Conservation (phyloP, 2,329 filamentous ascomycete species). For the Alternaria alternata region DNA sequence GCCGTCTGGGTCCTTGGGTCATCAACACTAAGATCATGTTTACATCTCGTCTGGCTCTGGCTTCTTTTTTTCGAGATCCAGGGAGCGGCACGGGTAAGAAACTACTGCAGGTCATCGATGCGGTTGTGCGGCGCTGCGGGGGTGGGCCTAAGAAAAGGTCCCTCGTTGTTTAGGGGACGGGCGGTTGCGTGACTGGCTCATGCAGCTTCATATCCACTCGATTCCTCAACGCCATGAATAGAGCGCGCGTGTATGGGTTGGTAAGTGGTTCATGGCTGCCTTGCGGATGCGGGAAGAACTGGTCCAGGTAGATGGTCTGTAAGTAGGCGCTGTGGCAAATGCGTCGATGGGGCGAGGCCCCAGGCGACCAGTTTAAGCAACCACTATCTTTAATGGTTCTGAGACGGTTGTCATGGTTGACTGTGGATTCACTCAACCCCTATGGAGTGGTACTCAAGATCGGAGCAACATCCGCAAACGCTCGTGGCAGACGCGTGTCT, state of each 20-base stretch:
- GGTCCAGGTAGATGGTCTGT: not conserved
- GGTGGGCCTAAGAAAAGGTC: slow-evolving; percentile 20
- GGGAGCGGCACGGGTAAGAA: slow-evolving; percentile 13
- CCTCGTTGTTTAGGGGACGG: slow-evolving; percentile 6
- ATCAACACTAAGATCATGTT: not conserved
- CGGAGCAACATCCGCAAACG: slow-evolving; percentile 10
- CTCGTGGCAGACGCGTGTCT: slow-evolving; percentile 13
- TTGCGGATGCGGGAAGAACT: not conserved
- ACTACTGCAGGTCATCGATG: slow-evolving; percentile 23
- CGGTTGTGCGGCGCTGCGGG: slow-evolving; percentile 14
- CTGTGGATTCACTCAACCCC: not conserved
- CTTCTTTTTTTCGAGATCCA: slow-evolving; percentile 2
- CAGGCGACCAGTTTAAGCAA: slow-evolving; percentile 1
- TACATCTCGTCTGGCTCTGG: not conserved
- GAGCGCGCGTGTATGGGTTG: not conserved
- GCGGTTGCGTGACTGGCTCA: slow-evolving; percentile 12
- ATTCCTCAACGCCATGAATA: slow-evolving; percentile 5
- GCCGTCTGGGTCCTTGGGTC: not conserved
- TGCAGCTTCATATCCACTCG: not conserved
- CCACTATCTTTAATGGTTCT: slow-evolving; percentile 1
- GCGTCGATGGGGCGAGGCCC: slow-evolving; percentile 13
- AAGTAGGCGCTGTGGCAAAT: slow-evolving; percentile 20
- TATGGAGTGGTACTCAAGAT: not conserved
- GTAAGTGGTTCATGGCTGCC: not conserved
- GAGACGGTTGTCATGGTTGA: not conserved